Percentiles rank a stretch among this genome's conserved stretches.
Evolutionary conservation across 495 filamentous ascomycete species (phyloP).

Genomic region (Amorphotheca resinae): DNA sequence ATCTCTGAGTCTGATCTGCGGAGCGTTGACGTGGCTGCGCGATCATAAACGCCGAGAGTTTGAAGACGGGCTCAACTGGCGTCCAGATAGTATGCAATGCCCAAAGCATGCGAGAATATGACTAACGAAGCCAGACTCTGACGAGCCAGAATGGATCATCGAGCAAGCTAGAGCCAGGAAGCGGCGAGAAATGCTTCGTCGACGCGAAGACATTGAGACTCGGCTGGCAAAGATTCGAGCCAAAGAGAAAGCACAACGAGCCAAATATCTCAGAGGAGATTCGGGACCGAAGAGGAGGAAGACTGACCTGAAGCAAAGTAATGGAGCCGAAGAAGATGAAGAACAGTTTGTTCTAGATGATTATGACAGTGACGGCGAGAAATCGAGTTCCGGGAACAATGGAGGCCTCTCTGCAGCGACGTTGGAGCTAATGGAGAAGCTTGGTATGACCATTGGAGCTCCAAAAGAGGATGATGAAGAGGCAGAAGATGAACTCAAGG

Average conservation of each 20-base stretch:
- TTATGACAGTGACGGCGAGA: constrained; percentile 59
- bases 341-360: constrained; percentile 66
- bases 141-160: constrained; percentile 84
- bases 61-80: constrained; percentile 39
- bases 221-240: constrained; percentile 54
- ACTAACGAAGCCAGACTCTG: constrained; percentile 36
- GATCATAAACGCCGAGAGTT: constrained; percentile 62
- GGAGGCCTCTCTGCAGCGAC: constrained; percentile 48
- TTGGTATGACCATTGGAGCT: constrained; percentile 25
- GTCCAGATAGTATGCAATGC: constrained; percentile 22
- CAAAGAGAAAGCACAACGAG: constrained; percentile 52
- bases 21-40: constrained; percentile 84
- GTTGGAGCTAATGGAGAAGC: constrained; percentile 48
- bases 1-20: constrained; percentile 90
- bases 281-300: constrained; percentile 37
- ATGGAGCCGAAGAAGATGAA: constrained; percentile 42
- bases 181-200: constrained; percentile 48
- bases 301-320: constrained; percentile 15
- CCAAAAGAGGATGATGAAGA: constrained; percentile 33
- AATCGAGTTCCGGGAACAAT: constrained; percentile 10
- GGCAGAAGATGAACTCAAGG: constrained; percentile 49
- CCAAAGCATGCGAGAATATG: constrained; percentile 9
- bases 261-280: constrained; percentile 29
- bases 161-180: constrained; percentile 60
- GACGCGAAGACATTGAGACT: constrained; percentile 58